phyloP scores from a whole-genome alignment of 805 yeast species.

The Candida cerambycidarum region DNA sequence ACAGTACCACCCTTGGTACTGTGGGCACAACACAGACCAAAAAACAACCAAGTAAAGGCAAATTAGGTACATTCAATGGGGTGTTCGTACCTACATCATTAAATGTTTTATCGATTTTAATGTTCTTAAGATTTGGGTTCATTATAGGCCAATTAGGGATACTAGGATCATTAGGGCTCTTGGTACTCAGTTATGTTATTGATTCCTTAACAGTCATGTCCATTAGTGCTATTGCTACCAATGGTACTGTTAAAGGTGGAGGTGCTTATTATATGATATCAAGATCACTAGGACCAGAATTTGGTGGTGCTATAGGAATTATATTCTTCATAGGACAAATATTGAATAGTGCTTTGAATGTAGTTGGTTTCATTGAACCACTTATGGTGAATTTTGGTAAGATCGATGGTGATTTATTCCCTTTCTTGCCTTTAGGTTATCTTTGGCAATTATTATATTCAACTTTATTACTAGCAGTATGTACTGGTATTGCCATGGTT shows the following conservation, averaged over 20 bases:
- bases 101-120: slow-evolving; percentile 88
- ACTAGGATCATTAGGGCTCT: slow-evolving; percentile 66
- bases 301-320: slow-evolving; percentile 96
- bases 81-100: slow-evolving; percentile 92
- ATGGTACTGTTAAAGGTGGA: slow-evolving; percentile 96
- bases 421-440: slow-evolving; percentile 66
- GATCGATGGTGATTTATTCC: slow-evolving; percentile 52
- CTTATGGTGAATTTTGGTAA: slow-evolving; percentile 74
- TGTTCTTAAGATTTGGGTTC: slow-evolving; percentile 95
- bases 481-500: slow-evolving; percentile 73
- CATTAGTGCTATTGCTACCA: slow-evolving; percentile 93
- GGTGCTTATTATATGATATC: slow-evolving; percentile 98
- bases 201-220: slow-evolving; percentile 85
- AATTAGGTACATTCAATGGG: slow-evolving; percentile 81
- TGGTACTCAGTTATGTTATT: slow-evolving; percentile 73
- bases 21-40: neutral
- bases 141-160: slow-evolving; percentile 94
- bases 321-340: slow-evolving; percentile 95
- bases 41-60: slow-evolving; percentile 21
- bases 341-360: slow-evolving; percentile 86
- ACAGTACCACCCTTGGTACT: neutral
- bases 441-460: slow-evolving; percentile 73
- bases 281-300: slow-evolving; percentile 93
- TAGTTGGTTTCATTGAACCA: slow-evolving; percentile 94
- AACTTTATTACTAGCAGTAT: slow-evolving; percentile 62